phyloP scores from a whole-genome alignment of 2,329 filamentous ascomycete species.

The Uncinocarpus reesii region DNA sequence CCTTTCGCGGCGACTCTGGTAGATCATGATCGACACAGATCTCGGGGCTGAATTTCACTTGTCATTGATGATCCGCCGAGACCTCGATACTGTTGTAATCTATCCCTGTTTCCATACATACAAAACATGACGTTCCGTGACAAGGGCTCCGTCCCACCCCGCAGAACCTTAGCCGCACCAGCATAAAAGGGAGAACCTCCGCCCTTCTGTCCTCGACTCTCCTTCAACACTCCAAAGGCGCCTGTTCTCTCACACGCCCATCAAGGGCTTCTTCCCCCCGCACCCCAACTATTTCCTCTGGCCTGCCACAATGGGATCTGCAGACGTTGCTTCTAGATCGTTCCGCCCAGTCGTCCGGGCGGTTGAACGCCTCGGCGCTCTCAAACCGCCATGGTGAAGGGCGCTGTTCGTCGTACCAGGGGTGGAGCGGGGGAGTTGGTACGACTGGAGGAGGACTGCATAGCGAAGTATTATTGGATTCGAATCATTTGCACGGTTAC shows the following conservation, averaged over 20 bases:
- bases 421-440: not conserved
- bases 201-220: not conserved
- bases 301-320: conserved; percentile 7
- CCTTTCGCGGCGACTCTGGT: no score
- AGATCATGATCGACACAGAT: no score
- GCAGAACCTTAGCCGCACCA: not conserved
- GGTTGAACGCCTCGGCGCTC: not conserved
- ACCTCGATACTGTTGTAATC: no score
- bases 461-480: conserved; percentile 1
- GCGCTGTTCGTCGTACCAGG: not conserved
- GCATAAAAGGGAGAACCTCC: not conserved
- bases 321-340: conserved; percentile 1
- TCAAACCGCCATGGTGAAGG: conserved; percentile 12
- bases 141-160: not conserved
- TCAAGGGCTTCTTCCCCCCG: not conserved
- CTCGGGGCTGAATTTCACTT: no score
- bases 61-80: no score
- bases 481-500: not conserved
- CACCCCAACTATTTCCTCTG: conserved; percentile 12
- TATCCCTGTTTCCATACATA: no score
- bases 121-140: not conserved
- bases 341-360: not conserved
- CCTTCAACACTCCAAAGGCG: conserved; percentile 4
- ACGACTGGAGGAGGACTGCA: conserved; percentile 2
- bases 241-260: conserved; percentile 2